Conservation (phyloP, 2,329 filamentous ascomycete genomes). For the Beauveria asiatica region DNA sequence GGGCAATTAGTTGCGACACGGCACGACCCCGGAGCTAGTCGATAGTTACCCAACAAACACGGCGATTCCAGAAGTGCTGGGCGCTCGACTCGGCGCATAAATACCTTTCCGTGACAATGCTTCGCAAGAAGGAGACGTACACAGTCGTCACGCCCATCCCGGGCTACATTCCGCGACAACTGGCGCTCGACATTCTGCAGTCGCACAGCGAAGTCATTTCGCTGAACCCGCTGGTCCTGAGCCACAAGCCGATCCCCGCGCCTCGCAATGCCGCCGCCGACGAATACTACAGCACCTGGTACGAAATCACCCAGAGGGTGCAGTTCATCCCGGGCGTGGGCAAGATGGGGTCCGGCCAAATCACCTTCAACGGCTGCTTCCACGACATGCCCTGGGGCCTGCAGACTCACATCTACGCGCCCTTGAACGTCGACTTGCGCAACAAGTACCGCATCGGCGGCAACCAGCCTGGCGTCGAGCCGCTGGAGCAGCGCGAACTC, state of each 20-base stretch:
- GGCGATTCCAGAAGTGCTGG: neutral
- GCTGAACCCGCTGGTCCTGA: conserved; percentile 59
- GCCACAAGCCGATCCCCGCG: conserved; percentile 54
- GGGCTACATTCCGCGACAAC: conserved; percentile 59
- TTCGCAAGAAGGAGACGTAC: conserved; percentile 56
- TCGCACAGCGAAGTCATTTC: conserved; percentile 63
- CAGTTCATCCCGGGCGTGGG: conserved; percentile 60
- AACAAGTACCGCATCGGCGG: conserved; percentile 61
- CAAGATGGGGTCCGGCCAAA: conserved; percentile 54
- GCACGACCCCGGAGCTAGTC: neutral
- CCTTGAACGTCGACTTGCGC: conserved; percentile 56
- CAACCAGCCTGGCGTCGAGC: conserved; percentile 58
- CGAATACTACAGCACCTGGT: conserved; percentile 67
- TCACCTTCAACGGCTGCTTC: conserved; percentile 63
- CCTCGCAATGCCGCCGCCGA: conserved; percentile 60
- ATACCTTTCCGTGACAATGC: conserved; percentile 28
- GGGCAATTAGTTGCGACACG: neutral
- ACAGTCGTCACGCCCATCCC: conserved; percentile 64
- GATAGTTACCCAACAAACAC: conserved; percentile 1
- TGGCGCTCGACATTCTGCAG: conserved; percentile 65
- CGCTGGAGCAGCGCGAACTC: conserved; percentile 52
- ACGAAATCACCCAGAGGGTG: conserved; percentile 62
- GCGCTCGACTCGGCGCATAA: neutral
- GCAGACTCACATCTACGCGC: conserved; percentile 64
- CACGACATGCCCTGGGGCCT: conserved; percentile 65